Conservation (phyloP, 768 basidiomycete species). For the Chiua virens region DNA sequence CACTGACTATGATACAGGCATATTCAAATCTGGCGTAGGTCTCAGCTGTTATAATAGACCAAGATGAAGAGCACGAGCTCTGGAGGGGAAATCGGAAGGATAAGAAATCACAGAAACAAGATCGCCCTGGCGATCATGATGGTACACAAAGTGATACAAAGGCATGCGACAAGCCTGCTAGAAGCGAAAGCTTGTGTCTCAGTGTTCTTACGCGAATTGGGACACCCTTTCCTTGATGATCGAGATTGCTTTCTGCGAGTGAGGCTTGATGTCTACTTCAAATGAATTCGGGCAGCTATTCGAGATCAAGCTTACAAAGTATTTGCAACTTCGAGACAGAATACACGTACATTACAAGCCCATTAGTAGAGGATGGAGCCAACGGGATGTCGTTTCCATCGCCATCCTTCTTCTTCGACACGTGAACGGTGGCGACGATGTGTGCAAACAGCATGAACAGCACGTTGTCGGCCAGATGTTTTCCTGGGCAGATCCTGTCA, state of each 20-base stretch:
- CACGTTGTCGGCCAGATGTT: constrained; percentile 9
- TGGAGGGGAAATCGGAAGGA: no score
- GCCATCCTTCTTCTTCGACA: constrained; percentile 7
- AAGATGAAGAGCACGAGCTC: no score
- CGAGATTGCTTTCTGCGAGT: constrained; percentile 11
- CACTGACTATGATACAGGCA: no score
- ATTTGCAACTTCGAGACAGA: background rate
- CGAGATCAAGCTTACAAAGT: background rate
- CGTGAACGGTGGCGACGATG: constrained; percentile 5
- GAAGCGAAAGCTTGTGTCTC: no score
- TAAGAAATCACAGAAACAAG: no score
- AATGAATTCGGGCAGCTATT: constrained; percentile 12
- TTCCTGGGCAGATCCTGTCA: constrained; percentile 13
- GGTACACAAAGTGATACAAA: no score
- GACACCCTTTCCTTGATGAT: constrained; percentile 11
- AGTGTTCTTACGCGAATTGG: no score
- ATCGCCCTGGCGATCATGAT: no score
- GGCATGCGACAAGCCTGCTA: no score
- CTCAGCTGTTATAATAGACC: no score
- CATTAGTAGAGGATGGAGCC: background rate
- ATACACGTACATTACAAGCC: constrained; percentile 9
- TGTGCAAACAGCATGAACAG: constrained; percentile 10
- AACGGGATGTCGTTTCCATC: constrained; percentile 10
- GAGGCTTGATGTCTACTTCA: constrained; percentile 10
- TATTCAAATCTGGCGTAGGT: no score